Percentiles rank a stretch among this genome's conserved stretches.
Evolutionary conservation across 306 rosid species (phyloP).

Genomic region (Nissolia schottii): DNA sequence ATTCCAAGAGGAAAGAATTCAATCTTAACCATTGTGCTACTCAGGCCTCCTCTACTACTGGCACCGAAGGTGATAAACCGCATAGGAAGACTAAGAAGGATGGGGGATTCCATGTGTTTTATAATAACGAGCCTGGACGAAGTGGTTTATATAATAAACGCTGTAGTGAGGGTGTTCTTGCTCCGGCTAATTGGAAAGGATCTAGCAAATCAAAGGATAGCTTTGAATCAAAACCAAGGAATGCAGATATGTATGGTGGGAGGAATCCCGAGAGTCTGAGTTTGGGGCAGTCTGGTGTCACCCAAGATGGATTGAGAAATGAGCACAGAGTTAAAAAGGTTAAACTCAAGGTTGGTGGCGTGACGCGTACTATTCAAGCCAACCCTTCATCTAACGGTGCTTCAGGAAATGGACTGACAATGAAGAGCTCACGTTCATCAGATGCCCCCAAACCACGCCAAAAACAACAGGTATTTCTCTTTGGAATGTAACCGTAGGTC

Average conservation of each 20-base stretch:
- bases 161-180: conserved; percentile 83
- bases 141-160: conserved; percentile 50
- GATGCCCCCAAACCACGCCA: conserved; percentile 50
- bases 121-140: conserved; percentile 49
- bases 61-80: conserved; percentile 41
- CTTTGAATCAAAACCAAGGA: conserved; percentile 42
- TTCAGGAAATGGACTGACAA: conserved; percentile 39
- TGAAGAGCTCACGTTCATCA: conserved; percentile 44
- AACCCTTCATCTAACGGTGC: conserved; percentile 65
- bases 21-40: conserved; percentile 61
- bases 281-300: conserved; percentile 46
- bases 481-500: neutral
- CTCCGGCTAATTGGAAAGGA: conserved; percentile 90
- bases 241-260: conserved; percentile 44
- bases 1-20: conserved; percentile 66
- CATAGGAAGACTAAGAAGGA: conserved; percentile 42
- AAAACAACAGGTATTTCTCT: conserved; percentile 60
- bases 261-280: conserved; percentile 47
- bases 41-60: conserved; percentile 32
- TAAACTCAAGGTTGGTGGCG: conserved; percentile 85
- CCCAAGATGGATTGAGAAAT: conserved; percentile 56
- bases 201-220: conserved; percentile 43
- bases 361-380: conserved; percentile 70
- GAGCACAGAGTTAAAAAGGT: conserved; percentile 77
- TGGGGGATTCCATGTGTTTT: conserved; percentile 44